Base-by-base conservation (phyloP, 768 basidiomycete genomes). In the Tricholoma furcatifolium region DNA sequence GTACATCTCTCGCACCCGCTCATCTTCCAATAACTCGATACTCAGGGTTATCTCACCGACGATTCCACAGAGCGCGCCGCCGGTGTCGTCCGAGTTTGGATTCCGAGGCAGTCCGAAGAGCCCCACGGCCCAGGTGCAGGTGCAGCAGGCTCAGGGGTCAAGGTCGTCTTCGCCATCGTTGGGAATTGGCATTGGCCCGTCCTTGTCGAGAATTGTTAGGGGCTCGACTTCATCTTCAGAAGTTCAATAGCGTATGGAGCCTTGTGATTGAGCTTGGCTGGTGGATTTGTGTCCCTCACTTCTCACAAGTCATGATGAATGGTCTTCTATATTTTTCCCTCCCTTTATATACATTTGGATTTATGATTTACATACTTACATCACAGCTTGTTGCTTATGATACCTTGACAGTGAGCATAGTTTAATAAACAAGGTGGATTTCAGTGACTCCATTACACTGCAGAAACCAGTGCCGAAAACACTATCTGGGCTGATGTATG, bases 1-100 rank as follows among this genome's bases (percentile, higher is more conserved):
- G 9, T 88, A 88, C 57, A 67, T 87, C 20, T 74, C 82, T 1
- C 81, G 85, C 2, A 69, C 74, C 31, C 74, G 82, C 24, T 81
- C 82, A 1, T 76, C 79, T 1, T 74, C 77, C 1, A 67, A 67
- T 39, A 68, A 69, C 35, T 74, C 75, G 8, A 72, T 77, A 27
- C 64, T 75, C 56, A 71, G 66, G 51, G 47, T 74, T 31, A 61
- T 75, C 4, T 73, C 77, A 14, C 74, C 77, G 0, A 59, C 62
- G 20, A 50, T 62, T n/a, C 61, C 63, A 1, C 44, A 59, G n/a
- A 48, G 59, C 6, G 46, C 54, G 42, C 58, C 60, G 0, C 54
- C 56, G 6, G 53, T 24, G 18, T 56, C 54, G 12, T 32, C 51
- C 53, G 47, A 60, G 54, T 35, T 51, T 59, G 34, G 49, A 40